Percentiles rank a stretch among this genome's conserved stretches.
Evolutionary conservation across 768 basidiomycete genomes (phyloP).

Genomic region (Mycena vitilis): DNA sequence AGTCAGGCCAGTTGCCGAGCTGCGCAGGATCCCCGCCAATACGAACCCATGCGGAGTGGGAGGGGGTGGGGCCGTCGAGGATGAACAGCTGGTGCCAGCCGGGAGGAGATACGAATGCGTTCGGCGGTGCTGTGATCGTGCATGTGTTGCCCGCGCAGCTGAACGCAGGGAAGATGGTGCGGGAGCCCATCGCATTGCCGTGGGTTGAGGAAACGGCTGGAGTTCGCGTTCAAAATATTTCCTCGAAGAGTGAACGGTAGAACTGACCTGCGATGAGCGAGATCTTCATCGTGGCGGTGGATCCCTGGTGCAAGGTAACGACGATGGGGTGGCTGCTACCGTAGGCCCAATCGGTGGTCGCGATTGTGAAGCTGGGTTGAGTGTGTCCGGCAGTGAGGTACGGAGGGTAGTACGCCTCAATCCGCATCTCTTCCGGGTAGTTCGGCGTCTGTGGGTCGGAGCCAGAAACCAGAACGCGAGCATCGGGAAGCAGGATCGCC

Average conservation of each 20-base stretch:
- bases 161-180: constrained; percentile 81
- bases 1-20: constrained; percentile 80
- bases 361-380: constrained; percentile 72
- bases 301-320: constrained; percentile 57
- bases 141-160: constrained; percentile 76
- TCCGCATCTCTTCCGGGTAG: constrained; percentile 83
- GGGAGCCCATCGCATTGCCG: constrained; percentile 80
- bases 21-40: constrained; percentile 81
- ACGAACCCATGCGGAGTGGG: constrained; percentile 78
- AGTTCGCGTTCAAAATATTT: constrained; percentile 25
- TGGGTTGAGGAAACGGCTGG: constrained; percentile 80
- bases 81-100: constrained; percentile 84
- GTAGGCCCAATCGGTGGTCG: constrained; percentile 72
- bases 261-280: constrained; percentile 74
- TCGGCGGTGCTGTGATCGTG: constrained; percentile 82
- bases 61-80: constrained; percentile 83
- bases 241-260: not conserved
- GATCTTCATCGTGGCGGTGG: constrained; percentile 58
- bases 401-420: constrained; percentile 86
- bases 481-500: constrained; percentile 80
- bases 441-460: constrained; percentile 74
- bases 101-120: constrained; percentile 74
- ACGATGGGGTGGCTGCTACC: constrained; percentile 65
- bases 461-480: constrained; percentile 79
- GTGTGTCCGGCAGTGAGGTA: constrained; percentile 75